These are phyloP conservation scores for Trypethelium eluteriae DNA, from an alignment of 495 filamentous ascomycete species.

Conservation along the genomic window DNA sequence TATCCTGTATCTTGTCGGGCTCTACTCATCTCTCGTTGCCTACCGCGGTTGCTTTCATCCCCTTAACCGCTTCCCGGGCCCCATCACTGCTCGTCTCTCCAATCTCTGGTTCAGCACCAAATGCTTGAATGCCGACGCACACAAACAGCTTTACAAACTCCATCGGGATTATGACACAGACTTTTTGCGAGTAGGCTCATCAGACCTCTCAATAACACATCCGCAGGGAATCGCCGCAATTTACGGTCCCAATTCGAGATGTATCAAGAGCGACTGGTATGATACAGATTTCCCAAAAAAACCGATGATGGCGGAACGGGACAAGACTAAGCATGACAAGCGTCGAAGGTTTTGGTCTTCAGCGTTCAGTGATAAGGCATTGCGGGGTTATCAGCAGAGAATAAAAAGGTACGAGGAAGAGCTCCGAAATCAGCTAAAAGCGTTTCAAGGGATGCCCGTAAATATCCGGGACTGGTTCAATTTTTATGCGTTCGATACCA, in stretches of 20 bases:
- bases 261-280: slow-evolving; percentile 41
- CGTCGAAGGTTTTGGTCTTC: slow-evolving; percentile 39
- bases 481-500: slow-evolving; percentile 35
- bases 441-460: slow-evolving; percentile 23
- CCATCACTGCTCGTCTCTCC: slow-evolving; percentile 36
- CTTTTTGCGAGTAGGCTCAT: slow-evolving; percentile 24
- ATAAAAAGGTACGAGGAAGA: slow-evolving; percentile 28
- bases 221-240: slow-evolving; percentile 34
- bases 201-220: slow-evolving; percentile 35
- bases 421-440: slow-evolving; percentile 27
- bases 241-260: slow-evolving; percentile 31
- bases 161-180: slow-evolving; percentile 19
- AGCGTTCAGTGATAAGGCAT: slow-evolving; percentile 27
- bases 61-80: slow-evolving; percentile 42
- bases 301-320: slow-evolving; percentile 37
- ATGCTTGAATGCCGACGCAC: slow-evolving; percentile 11
- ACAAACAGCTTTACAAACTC: slow-evolving; percentile 17
- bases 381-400: slow-evolving; percentile 36
- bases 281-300: slow-evolving; percentile 29
- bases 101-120: slow-evolving; percentile 33
- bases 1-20: slow-evolving; percentile 16
- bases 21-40: slow-evolving; percentile 41
- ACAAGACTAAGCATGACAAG: slow-evolving; percentile 33
- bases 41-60: slow-evolving; percentile 44
- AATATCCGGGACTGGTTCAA: slow-evolving; percentile 36